phyloP scores from a whole-genome alignment of 2,329 filamentous ascomycete genomes.

The Pseudohalonectria lignicola region DNA sequence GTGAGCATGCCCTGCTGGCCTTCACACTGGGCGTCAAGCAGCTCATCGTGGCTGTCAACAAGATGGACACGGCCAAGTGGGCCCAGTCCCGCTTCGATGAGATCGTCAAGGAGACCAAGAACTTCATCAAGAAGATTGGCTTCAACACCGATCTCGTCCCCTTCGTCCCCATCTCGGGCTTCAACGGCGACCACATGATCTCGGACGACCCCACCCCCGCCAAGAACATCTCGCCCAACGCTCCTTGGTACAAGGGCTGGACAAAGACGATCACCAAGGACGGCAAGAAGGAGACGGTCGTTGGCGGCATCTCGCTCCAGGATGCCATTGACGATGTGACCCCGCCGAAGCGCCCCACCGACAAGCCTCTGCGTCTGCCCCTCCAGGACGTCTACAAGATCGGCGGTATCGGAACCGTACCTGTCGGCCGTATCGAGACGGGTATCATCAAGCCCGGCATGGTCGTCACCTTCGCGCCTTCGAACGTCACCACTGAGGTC shows the following conservation, averaged over 20 bases:
- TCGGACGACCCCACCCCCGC: conserved; percentile 24
- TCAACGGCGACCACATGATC: conserved; percentile 99
- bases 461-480: conserved; percentile 97
- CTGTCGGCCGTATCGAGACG: conserved; percentile 99
- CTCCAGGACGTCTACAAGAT: conserved; percentile 99
- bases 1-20: conserved; percentile 99
- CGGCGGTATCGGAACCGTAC: conserved; percentile 98
- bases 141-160: conserved; percentile 99
- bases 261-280: conserved; percentile 88
- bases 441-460: conserved; percentile 85
- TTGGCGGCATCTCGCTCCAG: conserved; percentile 91
- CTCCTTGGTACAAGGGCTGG: conserved; percentile 99
- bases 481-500: conserved; percentile 99
- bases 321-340: conserved; percentile 98
- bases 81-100: conserved; percentile 91
- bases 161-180: conserved; percentile 99
- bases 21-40: conserved; percentile 99
- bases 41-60: conserved; percentile 99
- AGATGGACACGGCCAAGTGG: conserved; percentile 99
- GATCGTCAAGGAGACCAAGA: conserved; percentile 99
- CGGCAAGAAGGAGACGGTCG: conserved; percentile 45
- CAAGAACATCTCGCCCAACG: conserved; percentile 58
- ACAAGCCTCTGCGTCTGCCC: conserved; percentile 99
- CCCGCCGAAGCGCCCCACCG: conserved; percentile 80
- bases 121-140: conserved; percentile 99